A percentile compares a stretch with the other conserved stretches of the same genome.
These are phyloP conservation scores for Blastobotrys niveus DNA, from an alignment of 1,139 yeast genomes.

Conservation along the genomic window DNA sequence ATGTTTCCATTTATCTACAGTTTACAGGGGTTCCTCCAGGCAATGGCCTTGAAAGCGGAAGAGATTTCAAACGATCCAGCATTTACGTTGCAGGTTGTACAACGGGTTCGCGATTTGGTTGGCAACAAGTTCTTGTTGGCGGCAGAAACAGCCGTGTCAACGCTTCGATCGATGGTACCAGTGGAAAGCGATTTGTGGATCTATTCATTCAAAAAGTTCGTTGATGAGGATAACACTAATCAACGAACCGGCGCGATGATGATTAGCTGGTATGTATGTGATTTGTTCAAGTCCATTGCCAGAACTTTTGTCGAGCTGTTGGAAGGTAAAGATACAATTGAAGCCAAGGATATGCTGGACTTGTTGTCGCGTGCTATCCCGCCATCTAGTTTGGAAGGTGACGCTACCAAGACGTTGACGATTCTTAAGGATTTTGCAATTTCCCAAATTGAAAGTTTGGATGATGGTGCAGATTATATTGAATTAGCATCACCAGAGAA, in stretches of 20 bases:
- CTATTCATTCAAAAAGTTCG: slow-evolving; percentile 20
- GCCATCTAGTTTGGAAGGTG: slow-evolving; percentile 5
- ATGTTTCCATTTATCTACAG: slow-evolving; percentile 37
- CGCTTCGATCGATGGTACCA: slow-evolving; percentile 4
- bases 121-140: slow-evolving; percentile 33
- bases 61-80: neutral
- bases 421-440: slow-evolving; percentile 32
- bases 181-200: slow-evolving; percentile 20
- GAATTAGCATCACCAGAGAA: slow-evolving; percentile 40
- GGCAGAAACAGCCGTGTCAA: slow-evolving; percentile 33
- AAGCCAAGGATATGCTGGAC: slow-evolving; percentile 15
- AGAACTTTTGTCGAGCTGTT: slow-evolving; percentile 18
- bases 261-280: slow-evolving; percentile 24
- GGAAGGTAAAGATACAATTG: slow-evolving; percentile 11
- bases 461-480: slow-evolving; percentile 42
- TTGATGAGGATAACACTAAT: slow-evolving; percentile 15
- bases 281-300: slow-evolving; percentile 25
- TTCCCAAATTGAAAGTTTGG: slow-evolving; percentile 34
- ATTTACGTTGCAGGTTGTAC: slow-evolving; percentile 9
- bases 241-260: slow-evolving; percentile 31
- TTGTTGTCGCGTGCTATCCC: slow-evolving; percentile 16
- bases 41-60: slow-evolving; percentile 21
- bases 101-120: slow-evolving; percentile 14
- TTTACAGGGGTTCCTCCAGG: slow-evolving; percentile 36
- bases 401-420: slow-evolving; percentile 24